phyloP scores from a whole-genome alignment of 2,329 filamentous ascomycete species.

The Apiospora malaysiana region DNA sequence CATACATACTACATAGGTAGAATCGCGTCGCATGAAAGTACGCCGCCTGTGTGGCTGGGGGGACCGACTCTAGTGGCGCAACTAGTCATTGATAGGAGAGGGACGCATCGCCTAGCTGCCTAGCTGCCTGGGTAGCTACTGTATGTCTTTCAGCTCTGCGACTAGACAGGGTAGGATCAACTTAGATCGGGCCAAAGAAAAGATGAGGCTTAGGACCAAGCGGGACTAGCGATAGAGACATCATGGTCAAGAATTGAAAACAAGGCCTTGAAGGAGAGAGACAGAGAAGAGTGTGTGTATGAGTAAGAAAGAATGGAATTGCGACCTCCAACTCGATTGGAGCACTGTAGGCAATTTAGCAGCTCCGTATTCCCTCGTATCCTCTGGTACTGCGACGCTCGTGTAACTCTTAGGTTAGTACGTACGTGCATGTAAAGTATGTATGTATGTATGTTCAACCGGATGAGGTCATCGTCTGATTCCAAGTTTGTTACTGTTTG shows the following conservation, averaged over 20 bases:
- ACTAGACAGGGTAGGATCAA: neutral
- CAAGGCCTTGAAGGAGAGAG: no score
- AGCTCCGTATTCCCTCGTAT: neutral
- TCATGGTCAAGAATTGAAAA: no score
- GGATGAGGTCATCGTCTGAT: conserved; percentile 6
- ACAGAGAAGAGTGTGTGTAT: no score
- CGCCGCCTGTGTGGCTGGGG: conserved; percentile 3
- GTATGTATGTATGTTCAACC: no score
- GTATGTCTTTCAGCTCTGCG: neutral
- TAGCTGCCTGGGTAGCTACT: no score
- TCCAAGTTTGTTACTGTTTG: neutral
- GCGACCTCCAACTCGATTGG: neutral
- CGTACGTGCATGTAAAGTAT: neutral
- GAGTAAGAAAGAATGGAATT: no score
- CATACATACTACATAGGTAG: no score
- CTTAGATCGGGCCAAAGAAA: neutral
- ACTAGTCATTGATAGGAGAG: neutral
- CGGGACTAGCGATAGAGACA: neutral
- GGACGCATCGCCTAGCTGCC: neutral
- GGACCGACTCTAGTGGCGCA: neutral
- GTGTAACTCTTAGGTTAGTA: neutral
- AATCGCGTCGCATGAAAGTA: neutral
- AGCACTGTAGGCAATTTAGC: no score
- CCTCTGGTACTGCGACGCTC: neutral
- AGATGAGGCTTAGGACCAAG: neutral